Evolutionary conservation across 345 rosid species (phyloP).

Genomic region (Orychophragmus violaceus): DNA sequence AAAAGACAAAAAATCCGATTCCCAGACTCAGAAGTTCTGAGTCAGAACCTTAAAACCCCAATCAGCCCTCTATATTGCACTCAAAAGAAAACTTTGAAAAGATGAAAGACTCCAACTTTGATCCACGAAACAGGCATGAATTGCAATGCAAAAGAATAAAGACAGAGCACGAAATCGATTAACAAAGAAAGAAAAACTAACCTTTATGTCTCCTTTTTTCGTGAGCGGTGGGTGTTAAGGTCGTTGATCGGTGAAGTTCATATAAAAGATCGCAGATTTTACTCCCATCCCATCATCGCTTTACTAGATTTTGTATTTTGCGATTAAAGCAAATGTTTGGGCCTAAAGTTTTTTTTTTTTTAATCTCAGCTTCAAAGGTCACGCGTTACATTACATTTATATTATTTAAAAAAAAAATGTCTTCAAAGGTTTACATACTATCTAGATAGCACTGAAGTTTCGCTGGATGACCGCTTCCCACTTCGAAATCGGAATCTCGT

Average conservation of each 20-base stretch:
- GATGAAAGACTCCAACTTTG: neutral
- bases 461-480: too few species aligned
- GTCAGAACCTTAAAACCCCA: neutral
- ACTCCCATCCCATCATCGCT: slow-evolving; percentile 1
- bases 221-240: neutral
- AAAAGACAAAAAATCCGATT: neutral
- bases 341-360: neutral
- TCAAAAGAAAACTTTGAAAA: neutral
- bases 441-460: too few species aligned
- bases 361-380: too few species aligned
- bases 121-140: neutral
- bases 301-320: slow-evolving; percentile 1
- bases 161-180: neutral
- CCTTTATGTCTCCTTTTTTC: slow-evolving; percentile 8
- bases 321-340: neutral
- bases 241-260: slow-evolving; percentile 5
- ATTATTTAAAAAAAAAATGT: too few species aligned
- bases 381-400: too few species aligned
- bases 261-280: slow-evolving; percentile 6
- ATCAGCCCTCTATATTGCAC: neutral
- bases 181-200: slow-evolving; percentile 1
- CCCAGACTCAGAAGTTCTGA: too few species aligned
- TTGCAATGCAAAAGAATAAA: slow-evolving; percentile 15
- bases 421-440: too few species aligned
- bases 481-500: too few species aligned